Percentiles rank a stretch among this genome's conserved stretches.
phyloP scores from a whole-genome alignment of 768 basidiomycete genomes.

The Serendipita sp. region DNA sequence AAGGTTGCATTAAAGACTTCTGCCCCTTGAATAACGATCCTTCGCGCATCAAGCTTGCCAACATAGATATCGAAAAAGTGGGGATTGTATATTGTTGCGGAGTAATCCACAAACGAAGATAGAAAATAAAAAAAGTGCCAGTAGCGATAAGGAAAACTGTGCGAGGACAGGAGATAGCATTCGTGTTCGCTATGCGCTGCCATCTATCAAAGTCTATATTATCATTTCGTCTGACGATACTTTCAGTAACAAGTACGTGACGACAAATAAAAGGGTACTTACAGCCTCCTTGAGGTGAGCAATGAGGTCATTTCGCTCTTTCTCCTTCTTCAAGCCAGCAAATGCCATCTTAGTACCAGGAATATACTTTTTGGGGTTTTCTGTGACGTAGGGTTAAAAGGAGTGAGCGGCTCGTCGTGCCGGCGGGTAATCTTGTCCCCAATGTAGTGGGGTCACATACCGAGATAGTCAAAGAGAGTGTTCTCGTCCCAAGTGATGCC shows the following conservation, averaged over 20 bases:
- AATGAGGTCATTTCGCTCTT: slow-evolving; percentile 90
- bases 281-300: slow-evolving; percentile 65
- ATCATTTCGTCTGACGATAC: slow-evolving; percentile 7
- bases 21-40: too few relatives aligned
- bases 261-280: slow-evolving; percentile 17
- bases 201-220: neutral
- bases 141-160: neutral
- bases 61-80: neutral
- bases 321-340: slow-evolving; percentile 95
- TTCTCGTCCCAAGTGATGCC: slow-evolving; percentile 70
- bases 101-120: neutral
- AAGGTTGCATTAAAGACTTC: too few relatives aligned
- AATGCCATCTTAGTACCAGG: slow-evolving; percentile 99
- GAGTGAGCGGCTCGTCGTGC: neutral
- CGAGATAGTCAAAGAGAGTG: slow-evolving; percentile 85
- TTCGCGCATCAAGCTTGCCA: too few relatives aligned
- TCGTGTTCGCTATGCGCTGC: neutral
- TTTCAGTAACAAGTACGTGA: neutral
- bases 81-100: neutral
- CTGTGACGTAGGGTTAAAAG: slow-evolving; percentile 19
- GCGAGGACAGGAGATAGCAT: neutral
- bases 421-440: neutral
- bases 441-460: slow-evolving; percentile 8
- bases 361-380: slow-evolving; percentile 98
- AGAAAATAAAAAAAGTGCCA: neutral